Percentiles rank a stretch among this genome's conserved stretches.
Evolutionary conservation across 2,329 filamentous ascomycete genomes (phyloP).

Genomic region (Xylaria sp.): DNA sequence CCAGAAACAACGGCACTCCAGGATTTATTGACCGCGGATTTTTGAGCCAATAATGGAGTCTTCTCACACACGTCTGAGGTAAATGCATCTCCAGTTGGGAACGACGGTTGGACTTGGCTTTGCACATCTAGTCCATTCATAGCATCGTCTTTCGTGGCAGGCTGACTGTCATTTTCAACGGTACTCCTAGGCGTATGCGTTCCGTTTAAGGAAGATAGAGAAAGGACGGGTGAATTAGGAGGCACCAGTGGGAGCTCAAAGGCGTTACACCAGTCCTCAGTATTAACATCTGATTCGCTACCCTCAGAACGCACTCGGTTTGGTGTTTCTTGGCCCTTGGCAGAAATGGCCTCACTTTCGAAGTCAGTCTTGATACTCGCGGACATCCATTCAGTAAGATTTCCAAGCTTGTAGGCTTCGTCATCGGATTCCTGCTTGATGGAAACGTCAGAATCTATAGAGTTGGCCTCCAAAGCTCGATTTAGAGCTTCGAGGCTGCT

Average conservation of each 20-base stretch:
- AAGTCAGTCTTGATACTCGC: background rate
- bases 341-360: background rate
- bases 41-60: background rate
- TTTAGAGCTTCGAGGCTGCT: no score
- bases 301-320: background rate
- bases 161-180: background rate
- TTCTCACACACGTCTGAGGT: background rate
- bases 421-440: constrained; percentile 10
- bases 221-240: background rate
- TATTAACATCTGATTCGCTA: background rate
- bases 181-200: background rate
- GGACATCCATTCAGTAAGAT: background rate
- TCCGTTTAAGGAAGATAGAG: background rate
- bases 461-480: background rate
- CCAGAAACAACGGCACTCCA: constrained; percentile 31
- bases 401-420: background rate
- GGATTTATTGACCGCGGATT: background rate
- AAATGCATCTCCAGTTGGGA: background rate
- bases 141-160: background rate
- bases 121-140: background rate
- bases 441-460: background rate
- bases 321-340: no score
- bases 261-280: background rate
- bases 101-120: background rate
- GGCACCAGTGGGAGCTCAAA: background rate